Evolutionary conservation across 345 rosid genomes (phyloP), one percentile per base, ranked within the genome.

Genomic region (Syzygium aqueum): DNA sequence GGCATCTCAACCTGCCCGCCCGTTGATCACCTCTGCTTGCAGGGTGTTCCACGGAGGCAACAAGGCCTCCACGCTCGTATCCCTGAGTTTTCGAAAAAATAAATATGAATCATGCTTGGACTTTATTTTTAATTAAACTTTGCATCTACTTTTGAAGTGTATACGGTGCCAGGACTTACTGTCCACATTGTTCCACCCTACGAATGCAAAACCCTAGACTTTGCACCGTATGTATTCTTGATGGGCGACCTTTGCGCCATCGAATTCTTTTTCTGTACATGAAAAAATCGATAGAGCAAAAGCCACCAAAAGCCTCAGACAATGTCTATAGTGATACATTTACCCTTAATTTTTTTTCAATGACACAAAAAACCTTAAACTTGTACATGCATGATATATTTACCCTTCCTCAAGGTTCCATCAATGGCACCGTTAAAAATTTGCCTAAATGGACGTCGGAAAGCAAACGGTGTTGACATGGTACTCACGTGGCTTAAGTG

Each of bases 1-100:
- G 6, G 46, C 46, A 7, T 43, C 46, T 43, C 46, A 5, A 19
- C 43, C 8, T 2, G 8, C 37, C 3, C 1, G 1, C 1, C 1
- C 40, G 8, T 65, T 65, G 11, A 65, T 16, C 6, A 13, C 43
- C 43, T 65, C 6, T 65, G 30, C 3, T 65, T 65, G 11, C 6
- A 65, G 16, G 43, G 16, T 30, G 46, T 43, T 43, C 6, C 46
- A 43, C 6, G 7, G 46, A 43, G 46, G 46, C 46, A 43, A 43
- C 46, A 43, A 43, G 46, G 8, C 10, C 77, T 12, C 9, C 12
- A 15, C 2, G 2, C 37, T 63, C 5, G 14, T 28, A 13, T n/a
- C 37, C 2, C 2, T 63, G 17, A 17, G 3, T 61, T 12, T n/a
- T 13, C 15, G 28, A 28, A n/a, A 16, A 14, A 28, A 15, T 63